Conservation (phyloP, 73 alveolate genomes). For the Stentor roeselii region DNA sequence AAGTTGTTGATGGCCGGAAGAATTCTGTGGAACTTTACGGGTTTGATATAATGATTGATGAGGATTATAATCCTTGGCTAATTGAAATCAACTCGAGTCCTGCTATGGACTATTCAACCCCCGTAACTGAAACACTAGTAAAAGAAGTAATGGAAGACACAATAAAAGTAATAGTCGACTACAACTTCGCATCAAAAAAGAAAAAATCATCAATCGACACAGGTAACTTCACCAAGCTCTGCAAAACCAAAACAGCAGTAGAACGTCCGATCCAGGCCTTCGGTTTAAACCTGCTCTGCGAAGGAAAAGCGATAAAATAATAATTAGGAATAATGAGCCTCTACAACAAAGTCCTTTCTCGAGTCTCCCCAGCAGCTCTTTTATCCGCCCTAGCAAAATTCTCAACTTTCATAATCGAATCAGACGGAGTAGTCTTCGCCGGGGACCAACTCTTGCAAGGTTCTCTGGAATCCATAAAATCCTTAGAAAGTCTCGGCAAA, state of each 20-base stretch:
- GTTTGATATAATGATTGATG: constrained; percentile 93
- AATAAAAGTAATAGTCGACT: constrained; percentile 79
- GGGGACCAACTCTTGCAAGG: background rate
- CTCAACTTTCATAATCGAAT: background rate
- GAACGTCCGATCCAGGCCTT: constrained; percentile 51
- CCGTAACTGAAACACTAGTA: constrained; percentile 81
- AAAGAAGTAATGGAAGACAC: constrained; percentile 78
- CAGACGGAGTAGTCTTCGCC: constrained; percentile 10
- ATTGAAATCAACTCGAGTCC: constrained; percentile 89
- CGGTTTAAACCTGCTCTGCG: constrained; percentile 49
- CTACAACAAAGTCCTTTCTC: background rate
- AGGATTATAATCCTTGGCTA: constrained; percentile 77
- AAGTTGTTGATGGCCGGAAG: constrained; percentile 81
- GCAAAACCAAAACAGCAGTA: constrained; percentile 55
- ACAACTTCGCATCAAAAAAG: constrained; percentile 58
- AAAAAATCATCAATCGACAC: constrained; percentile 77
- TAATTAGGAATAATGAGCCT: constrained; percentile 18
- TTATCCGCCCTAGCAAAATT: background rate
- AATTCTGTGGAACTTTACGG: constrained; percentile 93
- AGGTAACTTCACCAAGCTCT: constrained; percentile 79
- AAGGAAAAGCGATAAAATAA: constrained; percentile 44
- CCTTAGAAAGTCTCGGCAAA: background rate
- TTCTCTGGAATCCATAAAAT: background rate
- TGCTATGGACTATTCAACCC: constrained; percentile 81
- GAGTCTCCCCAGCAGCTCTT: background rate